Evolutionary conservation across 1,139 yeast genomes (phyloP).

Genomic region (Eremothecium gossypii): DNA sequence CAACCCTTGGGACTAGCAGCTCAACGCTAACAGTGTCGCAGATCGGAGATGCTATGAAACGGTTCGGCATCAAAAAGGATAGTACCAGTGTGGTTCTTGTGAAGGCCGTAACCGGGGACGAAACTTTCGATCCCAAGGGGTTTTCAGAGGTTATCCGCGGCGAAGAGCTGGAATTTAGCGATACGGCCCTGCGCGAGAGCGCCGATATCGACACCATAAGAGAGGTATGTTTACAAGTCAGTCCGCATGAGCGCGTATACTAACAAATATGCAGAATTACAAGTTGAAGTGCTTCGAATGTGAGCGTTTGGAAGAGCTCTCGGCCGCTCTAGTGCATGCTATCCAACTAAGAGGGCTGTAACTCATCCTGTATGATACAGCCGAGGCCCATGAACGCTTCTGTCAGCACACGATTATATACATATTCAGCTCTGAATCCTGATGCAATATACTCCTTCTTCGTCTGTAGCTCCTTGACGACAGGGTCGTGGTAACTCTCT

Average conservation of each 20-base stretch:
- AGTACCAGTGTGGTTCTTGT: constrained; percentile 31
- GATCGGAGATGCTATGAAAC: constrained; percentile 37
- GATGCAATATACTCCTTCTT: constrained; percentile 72
- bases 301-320: constrained; percentile 15
- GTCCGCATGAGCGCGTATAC: not conserved
- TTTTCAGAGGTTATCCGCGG: constrained; percentile 28
- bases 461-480: constrained; percentile 47
- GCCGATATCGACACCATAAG: constrained; percentile 32
- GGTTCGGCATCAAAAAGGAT: constrained; percentile 39
- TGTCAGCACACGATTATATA: constrained; percentile 68
- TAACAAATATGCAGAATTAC: constrained; percentile 17
- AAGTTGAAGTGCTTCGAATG: constrained; percentile 21
- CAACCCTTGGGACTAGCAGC: not conserved
- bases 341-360: constrained; percentile 35
- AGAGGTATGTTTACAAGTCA: constrained; percentile 21
- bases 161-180: constrained; percentile 27
- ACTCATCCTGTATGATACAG: constrained; percentile 66
- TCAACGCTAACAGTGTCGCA: constrained; percentile 3
- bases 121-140: constrained; percentile 14
- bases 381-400: constrained; percentile 88
- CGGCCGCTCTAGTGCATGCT: constrained; percentile 29
- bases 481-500: constrained; percentile 47
- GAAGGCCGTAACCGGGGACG: constrained; percentile 26
- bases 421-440: constrained; percentile 67
- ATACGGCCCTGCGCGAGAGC: constrained; percentile 26